phyloP scores from a whole-genome alignment of 2,329 filamentous ascomycete genomes.

The Aspergillus pseudonomiae region DNA sequence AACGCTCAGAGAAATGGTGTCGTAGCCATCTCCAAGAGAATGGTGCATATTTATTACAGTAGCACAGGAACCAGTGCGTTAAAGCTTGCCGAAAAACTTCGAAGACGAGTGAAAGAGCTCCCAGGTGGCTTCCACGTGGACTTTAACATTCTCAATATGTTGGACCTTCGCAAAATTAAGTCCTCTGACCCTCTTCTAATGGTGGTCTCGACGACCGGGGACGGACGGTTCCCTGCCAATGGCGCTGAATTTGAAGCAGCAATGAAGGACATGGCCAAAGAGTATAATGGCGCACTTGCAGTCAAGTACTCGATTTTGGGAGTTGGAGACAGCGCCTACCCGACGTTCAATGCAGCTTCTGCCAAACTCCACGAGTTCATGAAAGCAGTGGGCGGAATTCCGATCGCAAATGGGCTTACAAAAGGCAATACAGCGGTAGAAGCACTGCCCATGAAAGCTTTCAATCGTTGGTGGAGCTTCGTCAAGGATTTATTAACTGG shows the following conservation, averaged over 20 bases:
- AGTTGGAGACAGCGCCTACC: slow-evolving; percentile 7
- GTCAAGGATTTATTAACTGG: not conserved
- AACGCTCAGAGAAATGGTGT: not conserved
- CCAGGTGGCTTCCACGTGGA: not conserved
- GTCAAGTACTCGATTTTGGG: slow-evolving; percentile 2
- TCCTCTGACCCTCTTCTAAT: not conserved
- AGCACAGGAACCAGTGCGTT: slow-evolving; percentile 3
- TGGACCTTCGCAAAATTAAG: not conserved
- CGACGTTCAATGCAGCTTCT: slow-evolving; percentile 6
- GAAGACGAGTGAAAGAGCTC: not conserved
- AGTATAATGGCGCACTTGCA: not conserved
- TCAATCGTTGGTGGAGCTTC: slow-evolving; percentile 3
- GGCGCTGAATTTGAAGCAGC: not conserved
- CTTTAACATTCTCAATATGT: not conserved
- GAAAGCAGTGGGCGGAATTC: not conserved
- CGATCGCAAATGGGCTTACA: not conserved
- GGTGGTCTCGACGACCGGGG: not conserved
- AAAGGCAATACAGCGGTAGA: slow-evolving; percentile 3
- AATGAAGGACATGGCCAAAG: not conserved
- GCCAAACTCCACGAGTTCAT: slow-evolving; percentile 2
- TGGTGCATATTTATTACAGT: slow-evolving; percentile 4
- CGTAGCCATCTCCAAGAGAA: not conserved
- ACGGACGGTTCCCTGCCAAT: slow-evolving; percentile 3
- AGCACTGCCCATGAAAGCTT: slow-evolving; percentile 1
- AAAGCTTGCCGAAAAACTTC: not conserved